phyloP scores from a whole-genome alignment of 352 stramenopile genomes.

The Pythium folliculosum region DNA sequence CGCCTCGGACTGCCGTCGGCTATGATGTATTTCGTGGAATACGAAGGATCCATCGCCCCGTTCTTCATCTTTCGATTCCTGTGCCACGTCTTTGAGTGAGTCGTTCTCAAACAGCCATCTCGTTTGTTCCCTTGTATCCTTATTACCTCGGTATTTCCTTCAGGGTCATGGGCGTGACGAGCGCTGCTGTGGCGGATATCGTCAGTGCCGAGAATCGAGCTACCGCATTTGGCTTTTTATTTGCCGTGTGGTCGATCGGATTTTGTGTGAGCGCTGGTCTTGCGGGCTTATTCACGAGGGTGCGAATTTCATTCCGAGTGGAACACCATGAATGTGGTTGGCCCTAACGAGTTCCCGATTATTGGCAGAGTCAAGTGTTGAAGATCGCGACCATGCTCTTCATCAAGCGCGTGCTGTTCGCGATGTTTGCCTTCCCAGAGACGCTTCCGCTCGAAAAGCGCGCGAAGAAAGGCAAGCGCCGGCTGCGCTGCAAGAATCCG shows the following conservation, averaged over 20 bases:
- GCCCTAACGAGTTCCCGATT: background rate
- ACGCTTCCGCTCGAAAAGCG: slow-evolving; percentile 47
- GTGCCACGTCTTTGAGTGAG: slow-evolving; percentile 60
- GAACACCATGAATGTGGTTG: too few species aligned
- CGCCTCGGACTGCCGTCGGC: slow-evolving; percentile 63
- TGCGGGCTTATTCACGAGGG: slow-evolving; percentile 55
- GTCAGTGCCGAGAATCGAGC: slow-evolving; percentile 57
- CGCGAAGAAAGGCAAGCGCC: slow-evolving; percentile 35
- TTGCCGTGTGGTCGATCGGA: slow-evolving; percentile 55
- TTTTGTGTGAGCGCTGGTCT: slow-evolving; percentile 57
- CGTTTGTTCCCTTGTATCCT: too few species aligned
- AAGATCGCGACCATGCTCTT: slow-evolving; percentile 50
- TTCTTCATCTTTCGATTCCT: slow-evolving; percentile 68
- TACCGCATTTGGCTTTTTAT: slow-evolving; percentile 62
- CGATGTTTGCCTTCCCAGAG: slow-evolving; percentile 57
- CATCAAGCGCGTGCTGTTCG: slow-evolving; percentile 57
- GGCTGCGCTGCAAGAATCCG: slow-evolving; percentile 53
- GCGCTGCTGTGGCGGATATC: slow-evolving; percentile 63
- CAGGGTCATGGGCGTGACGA: slow-evolving; percentile 61
- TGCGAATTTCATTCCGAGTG: too few species aligned
- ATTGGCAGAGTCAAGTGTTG: slow-evolving; percentile 45
- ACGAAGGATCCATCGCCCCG: slow-evolving; percentile 51
- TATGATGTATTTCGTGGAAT: slow-evolving; percentile 72
- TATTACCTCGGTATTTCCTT: background rate
- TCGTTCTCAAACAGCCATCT: too few species aligned